Percentiles rank a stretch among this genome's conserved stretches.
Evolutionary conservation across 805 yeast genomes (phyloP).

Genomic region (Kuraishia capsulata): DNA sequence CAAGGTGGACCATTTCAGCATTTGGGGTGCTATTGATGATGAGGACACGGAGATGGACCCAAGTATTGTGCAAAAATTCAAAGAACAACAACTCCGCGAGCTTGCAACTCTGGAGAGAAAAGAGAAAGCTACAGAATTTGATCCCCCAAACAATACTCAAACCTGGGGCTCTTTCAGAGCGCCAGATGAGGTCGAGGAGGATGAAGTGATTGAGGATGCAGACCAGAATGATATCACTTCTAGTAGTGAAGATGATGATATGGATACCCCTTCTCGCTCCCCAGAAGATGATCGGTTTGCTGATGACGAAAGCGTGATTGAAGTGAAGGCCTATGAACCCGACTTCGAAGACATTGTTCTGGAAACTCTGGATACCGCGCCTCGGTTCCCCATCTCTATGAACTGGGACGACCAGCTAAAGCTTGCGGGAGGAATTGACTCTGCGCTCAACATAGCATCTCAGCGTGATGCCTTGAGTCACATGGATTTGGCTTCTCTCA

Average conservation of each 20-base stretch:
- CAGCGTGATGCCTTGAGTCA: not conserved
- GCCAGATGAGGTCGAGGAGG: constrained; percentile 1
- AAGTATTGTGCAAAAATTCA: constrained; percentile 24
- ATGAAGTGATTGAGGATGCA: not conserved
- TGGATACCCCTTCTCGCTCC: not conserved
- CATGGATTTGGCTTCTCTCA: constrained; percentile 26
- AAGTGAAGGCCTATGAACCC: constrained; percentile 67
- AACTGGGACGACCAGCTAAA: constrained; percentile 62
- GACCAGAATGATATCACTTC: constrained; percentile 1
- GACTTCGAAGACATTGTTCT: constrained; percentile 38
- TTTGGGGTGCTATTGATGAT: constrained; percentile 83
- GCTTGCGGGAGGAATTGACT: constrained; percentile 13
- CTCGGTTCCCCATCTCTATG: constrained; percentile 38
- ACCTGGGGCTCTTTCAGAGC: constrained; percentile 4
- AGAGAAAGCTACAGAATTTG: constrained; percentile 11
- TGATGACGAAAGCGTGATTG: constrained; percentile 27
- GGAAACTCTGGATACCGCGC: constrained; percentile 28
- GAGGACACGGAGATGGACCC: constrained; percentile 49
- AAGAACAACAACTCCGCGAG: constrained; percentile 17
- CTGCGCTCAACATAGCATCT: constrained; percentile 1
- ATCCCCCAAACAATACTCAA: constrained; percentile 2
- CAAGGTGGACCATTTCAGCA: constrained; percentile 83
- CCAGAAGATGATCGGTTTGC: constrained; percentile 6
- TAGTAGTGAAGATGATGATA: constrained; percentile 2
- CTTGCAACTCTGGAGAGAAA: constrained; percentile 2